Base-by-base conservation (phyloP, 2,329 filamentous ascomycete genomes). In the Sporothrix humicola region DNA sequence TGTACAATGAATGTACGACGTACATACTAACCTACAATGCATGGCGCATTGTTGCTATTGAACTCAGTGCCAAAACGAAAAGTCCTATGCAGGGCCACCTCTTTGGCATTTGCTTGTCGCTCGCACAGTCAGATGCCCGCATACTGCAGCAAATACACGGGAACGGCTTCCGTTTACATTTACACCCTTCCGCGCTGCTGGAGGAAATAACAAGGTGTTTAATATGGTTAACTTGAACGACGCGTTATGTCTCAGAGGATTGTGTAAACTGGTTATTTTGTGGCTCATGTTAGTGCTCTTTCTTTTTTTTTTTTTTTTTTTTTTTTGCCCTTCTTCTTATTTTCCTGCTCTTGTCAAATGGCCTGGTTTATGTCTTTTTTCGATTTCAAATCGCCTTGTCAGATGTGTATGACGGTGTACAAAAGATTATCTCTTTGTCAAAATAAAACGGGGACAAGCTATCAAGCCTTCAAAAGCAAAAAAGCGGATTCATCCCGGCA, bases 361-460 rank as follows among this genome's bases (percentile, higher is more conserved):
- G 48, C 12, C 48, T 50, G 48, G 9, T 5, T 50, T 15, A 15
- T 17, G 13, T 50, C 17, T 56, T 65, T 48, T 63, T 63, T 66
- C 61, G 42, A 66, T 66, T 66, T 66, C 42, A 48, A 66, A 48
- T 66, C 61, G 61, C 20, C n/a, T 59, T 20, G 58, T 63, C 58
- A 63, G 58, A 63, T 44, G 42, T 63, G 58, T 66, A 48, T 48
- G 42, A 65, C 61, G 61, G 42, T 10, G 61, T 20, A 66, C 42
- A 48, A 63, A 13, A 48, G 2, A 44, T 15, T 9, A 23, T 3
- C 61, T 66, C 61, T 63, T 63, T 63, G 58, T 17, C 56, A 37
- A 12, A 12, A 42, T 58, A 3, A 9, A 42, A 59, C 13, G 26
- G 56, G 26, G 56, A 37, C 56, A n/a, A 26, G n/a, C 52, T 26